Evolutionary conservation across 2,329 filamentous ascomycete species (phyloP).

Genomic region (Fusarium clavum): DNA sequence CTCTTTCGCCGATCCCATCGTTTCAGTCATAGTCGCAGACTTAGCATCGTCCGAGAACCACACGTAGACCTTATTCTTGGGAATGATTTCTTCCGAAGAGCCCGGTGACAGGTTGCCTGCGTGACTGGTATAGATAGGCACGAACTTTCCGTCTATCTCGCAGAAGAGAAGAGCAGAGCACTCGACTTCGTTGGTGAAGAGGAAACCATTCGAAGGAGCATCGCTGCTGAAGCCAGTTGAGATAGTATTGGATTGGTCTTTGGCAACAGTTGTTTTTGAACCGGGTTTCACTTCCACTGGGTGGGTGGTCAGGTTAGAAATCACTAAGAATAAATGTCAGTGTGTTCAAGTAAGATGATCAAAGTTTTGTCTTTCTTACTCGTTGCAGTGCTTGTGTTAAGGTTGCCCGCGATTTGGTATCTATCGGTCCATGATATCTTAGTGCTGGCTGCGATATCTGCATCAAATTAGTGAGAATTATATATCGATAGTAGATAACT

Average conservation of each 20-base stretch:
- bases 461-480: not conserved
- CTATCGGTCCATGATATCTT: not conserved
- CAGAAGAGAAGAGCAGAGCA: not conserved
- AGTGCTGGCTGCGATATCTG: not conserved
- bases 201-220: not conserved
- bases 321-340: not conserved
- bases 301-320: accelerated
- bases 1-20: not conserved
- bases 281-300: not conserved
- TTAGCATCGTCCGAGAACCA: not conserved
- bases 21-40: not conserved
- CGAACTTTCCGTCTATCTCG: not conserved
- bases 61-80: not conserved
- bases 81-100: not conserved
- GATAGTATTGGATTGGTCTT: not conserved
- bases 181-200: not conserved
- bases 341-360: not conserved
- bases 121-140: not conserved
- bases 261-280: not conserved
- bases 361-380: not conserved
- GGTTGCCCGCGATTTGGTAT: not conserved
- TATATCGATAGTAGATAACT: accelerated
- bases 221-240: not conserved
- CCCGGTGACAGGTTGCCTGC: not conserved
- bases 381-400: not conserved